These are phyloP conservation scores for Pistacia integerrima DNA, from an alignment of 345 rosid genomes.

Conservation along the genomic window DNA sequence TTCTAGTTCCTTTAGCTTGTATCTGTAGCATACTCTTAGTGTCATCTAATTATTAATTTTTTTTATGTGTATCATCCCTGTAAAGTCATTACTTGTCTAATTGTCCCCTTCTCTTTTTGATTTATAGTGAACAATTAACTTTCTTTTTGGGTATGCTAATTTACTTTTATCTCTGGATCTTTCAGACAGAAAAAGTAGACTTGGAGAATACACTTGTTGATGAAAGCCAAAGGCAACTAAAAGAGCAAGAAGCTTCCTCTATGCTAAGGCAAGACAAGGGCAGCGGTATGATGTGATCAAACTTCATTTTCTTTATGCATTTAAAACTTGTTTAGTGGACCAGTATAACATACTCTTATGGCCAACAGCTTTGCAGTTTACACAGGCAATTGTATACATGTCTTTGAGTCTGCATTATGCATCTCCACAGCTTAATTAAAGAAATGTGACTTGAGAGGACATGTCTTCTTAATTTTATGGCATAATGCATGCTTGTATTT, in stretches of 20 bases:
- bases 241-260: slow-evolving; percentile 11
- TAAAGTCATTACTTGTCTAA: background rate
- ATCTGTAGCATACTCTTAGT: background rate
- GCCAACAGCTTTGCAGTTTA: slow-evolving; percentile 4
- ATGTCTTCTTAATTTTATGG: background rate
- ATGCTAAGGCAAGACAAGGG: slow-evolving; percentile 15
- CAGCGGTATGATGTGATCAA: slow-evolving; percentile 19
- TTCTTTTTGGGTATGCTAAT: background rate
- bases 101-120: background rate
- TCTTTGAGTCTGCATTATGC: background rate
- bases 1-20: background rate
- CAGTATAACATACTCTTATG: background rate
- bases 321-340: background rate
- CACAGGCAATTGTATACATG: background rate
- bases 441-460: background rate
- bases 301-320: background rate
- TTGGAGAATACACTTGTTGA: slow-evolving; percentile 34
- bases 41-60: background rate
- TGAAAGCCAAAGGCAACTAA: slow-evolving; percentile 31
- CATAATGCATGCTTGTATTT: background rate
- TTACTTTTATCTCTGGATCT: slow-evolving; percentile 1
- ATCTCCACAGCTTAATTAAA: background rate
- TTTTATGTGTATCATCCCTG: background rate
- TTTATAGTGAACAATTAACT: background rate
- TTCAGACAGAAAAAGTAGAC: slow-evolving; percentile 37